Base-by-base conservation (phyloP, 352 stramenopile genomes). In the Phytopythium ostracodes region DNA sequence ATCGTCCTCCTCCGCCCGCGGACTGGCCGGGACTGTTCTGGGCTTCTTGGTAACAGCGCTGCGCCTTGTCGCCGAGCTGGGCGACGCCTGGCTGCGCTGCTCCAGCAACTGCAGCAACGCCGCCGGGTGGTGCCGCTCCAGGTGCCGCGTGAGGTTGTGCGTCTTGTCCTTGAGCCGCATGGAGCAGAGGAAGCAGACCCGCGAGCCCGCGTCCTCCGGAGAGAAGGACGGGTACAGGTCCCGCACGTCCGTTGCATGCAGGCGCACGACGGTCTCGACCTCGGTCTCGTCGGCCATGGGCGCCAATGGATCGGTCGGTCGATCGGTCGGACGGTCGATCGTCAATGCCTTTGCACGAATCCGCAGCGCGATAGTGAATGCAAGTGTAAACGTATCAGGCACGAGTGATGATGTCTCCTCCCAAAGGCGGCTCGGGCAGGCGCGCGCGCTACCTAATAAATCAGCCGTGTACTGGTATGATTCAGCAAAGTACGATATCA, bases 131-230 rank as follows among this genome's bases (percentile, higher is more conserved):
- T 84, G 77, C 25, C 77, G 71, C 65, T 87, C 77, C 46, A 84
- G 51, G 60, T 87, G 77, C 0, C 75, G 77, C 63, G 72, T 87
- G n/a, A 87, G 73, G 62, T 83, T 84, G 66, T 87, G 77, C 29
- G 77, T 87, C 67, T 84, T 87, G 68, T 87, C 77, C 65, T 84
- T 87, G 56, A 87, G 71, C 44, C 71, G 72, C 54, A 68, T 66
- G 24, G 54, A 36, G 64, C 77, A 84, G 22, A 87, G 62, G 29
- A 81, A 49, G 65, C 77, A 87, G 56, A 83, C 44, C 29, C 77
- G 73, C 24, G 75, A 81, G 25, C 60, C 66, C 42, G 66, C 49
- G 50, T 87, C 77, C n/a, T 81, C 68, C 1, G 63, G 11, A 0
- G 73, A 67, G 31, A 79, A 31, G 9, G 69, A 55, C 15, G 77